Percentiles rank a stretch among this genome's conserved stretches.
Conservation (phyloP, 1,284 basidiomycete genomes). For the Athelia psychrophila region DNA sequence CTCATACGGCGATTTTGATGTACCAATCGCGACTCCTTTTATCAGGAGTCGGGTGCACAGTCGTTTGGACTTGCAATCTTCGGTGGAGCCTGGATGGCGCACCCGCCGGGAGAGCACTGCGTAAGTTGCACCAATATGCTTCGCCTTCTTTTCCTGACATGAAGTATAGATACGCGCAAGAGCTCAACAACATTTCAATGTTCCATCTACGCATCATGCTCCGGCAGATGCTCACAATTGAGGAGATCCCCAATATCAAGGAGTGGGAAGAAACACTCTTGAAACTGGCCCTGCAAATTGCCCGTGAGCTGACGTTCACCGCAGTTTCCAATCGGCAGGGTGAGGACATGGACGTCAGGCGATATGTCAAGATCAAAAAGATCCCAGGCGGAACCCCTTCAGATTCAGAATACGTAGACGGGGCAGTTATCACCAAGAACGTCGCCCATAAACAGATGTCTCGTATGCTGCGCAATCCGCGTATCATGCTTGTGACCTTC, state of each 20-base stretch:
- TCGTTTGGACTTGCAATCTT: constrained; percentile 54
- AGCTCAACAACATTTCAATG: constrained; percentile 83
- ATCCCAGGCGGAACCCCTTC: constrained; percentile 90
- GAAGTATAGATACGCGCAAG: constrained; percentile 63
- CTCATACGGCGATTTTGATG: constrained; percentile 68
- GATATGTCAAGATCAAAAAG: constrained; percentile 98
- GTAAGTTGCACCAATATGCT: constrained; percentile 40
- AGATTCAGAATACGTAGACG: constrained; percentile 97
- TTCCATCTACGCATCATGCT: constrained; percentile 87
- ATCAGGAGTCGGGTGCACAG: constrained; percentile 81
- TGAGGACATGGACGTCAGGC: constrained; percentile 92
- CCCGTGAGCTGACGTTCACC: constrained; percentile 74
- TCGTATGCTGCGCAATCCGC: constrained; percentile 70
- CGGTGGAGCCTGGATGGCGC: constrained; percentile 73
- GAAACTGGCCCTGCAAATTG: constrained; percentile 76
- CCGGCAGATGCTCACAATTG: constrained; percentile 80
- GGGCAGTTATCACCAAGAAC: constrained; percentile 97
- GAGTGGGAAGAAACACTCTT: constrained; percentile 88
- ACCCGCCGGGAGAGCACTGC: constrained; percentile 80
- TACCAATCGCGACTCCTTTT: constrained; percentile 66
- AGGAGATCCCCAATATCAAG: constrained; percentile 71
- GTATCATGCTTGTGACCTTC: constrained; percentile 95
- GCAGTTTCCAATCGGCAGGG: constrained; percentile 72
- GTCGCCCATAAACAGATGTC: constrained; percentile 93
- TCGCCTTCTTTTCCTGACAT: not conserved